Percentiles rank a stretch among this genome's conserved stretches.
Evolutionary conservation across 345 rosid species (phyloP).

Genomic region (Lepidium africanum): DNA sequence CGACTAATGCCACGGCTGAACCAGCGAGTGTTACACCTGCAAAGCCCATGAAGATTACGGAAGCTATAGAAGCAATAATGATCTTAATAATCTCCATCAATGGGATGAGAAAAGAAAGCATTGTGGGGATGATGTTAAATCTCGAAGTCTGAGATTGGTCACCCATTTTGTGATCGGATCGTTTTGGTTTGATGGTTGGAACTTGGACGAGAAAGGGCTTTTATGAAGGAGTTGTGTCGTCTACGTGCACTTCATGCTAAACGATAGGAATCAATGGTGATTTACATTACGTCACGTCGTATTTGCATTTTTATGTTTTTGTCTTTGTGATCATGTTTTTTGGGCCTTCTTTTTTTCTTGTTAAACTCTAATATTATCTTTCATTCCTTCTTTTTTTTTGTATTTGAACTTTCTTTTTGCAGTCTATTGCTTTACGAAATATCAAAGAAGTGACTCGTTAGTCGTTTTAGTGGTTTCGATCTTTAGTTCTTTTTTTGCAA

Average conservation of each 20-base stretch:
- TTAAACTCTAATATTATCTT: neutral
- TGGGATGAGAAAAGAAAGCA: slow-evolving; percentile 10
- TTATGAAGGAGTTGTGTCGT: slow-evolving; percentile 16
- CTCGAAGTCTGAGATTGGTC: too few species aligned
- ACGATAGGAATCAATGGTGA: slow-evolving; percentile 15
- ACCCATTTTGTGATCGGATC: neutral
- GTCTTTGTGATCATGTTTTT: slow-evolving; percentile 26
- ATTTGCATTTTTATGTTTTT: neutral
- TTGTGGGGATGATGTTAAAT: too few species aligned
- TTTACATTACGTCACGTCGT: slow-evolving; percentile 21
- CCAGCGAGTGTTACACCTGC: slow-evolving; percentile 50
- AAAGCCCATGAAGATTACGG: slow-evolving; percentile 54
- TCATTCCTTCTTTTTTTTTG: neutral
- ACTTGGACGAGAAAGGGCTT: slow-evolving; percentile 4
- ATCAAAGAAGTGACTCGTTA: too few species aligned
- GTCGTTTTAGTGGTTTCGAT: too few species aligned
- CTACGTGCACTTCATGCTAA: slow-evolving; percentile 29
- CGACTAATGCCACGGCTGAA: slow-evolving; percentile 52
- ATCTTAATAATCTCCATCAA: slow-evolving; percentile 15
- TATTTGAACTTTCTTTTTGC: too few species aligned
- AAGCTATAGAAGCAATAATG: slow-evolving; percentile 45
- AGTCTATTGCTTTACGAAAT: neutral
- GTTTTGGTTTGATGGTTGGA: slow-evolving; percentile 10
- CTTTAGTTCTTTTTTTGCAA: too few species aligned
- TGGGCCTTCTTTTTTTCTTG: slow-evolving; percentile 15